Conservation (phyloP, 176 grass and related monocot genomes). For the Guadua angustifolia region DNA sequence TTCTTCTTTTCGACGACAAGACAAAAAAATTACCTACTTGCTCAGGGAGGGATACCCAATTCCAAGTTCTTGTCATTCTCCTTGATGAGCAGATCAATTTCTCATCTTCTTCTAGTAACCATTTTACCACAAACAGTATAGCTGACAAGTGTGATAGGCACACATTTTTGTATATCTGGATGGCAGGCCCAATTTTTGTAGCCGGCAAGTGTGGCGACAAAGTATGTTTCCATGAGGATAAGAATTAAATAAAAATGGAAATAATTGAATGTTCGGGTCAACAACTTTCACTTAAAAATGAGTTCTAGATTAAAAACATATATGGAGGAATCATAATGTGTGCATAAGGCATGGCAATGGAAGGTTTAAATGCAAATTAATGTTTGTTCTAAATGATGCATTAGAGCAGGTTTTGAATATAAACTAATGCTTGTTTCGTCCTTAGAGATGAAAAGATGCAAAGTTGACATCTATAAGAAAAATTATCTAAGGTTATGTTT, state of each 20-base stretch:
- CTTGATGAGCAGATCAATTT: not conserved
- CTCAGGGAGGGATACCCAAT: not conserved
- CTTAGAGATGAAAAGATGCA: not conserved
- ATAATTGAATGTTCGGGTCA: no score
- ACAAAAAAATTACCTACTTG: not conserved
- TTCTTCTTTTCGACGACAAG: not conserved
- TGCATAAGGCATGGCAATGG: not conserved
- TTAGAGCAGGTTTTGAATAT: not conserved
- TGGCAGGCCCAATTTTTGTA: no score
- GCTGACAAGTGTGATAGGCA: no score
- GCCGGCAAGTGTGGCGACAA: no score
- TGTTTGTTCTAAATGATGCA: not conserved
- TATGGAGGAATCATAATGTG: not conserved
- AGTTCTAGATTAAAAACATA: no score
- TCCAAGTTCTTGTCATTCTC: not conserved
- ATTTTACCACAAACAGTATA: not conserved
- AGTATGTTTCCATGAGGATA: no score
- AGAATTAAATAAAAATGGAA: no score
- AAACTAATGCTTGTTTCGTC: not conserved
- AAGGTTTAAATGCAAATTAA: not conserved
- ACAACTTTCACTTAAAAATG: no score
- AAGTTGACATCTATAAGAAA: no score
- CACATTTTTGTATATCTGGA: no score
- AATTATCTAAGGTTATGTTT: no score
- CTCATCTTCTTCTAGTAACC: not conserved